Percentiles rank a stretch among this genome's conserved stretches.
Conservation (phyloP, 2,329 filamentous ascomycete species). For the Clarireedia hainanense region DNA sequence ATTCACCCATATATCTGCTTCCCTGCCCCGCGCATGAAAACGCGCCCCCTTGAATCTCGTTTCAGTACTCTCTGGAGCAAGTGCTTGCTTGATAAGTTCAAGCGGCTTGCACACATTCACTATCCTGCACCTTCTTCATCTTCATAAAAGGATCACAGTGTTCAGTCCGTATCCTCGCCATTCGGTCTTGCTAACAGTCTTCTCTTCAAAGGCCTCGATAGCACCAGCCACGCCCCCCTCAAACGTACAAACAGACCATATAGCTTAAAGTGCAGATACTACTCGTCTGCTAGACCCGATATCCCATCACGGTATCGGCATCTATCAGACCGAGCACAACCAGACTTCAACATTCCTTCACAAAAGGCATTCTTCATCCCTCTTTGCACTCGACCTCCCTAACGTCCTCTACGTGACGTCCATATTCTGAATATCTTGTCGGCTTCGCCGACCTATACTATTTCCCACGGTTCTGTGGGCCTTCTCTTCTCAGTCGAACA, state of each 20-base stretch:
- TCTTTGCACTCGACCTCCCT: slow-evolving; percentile 81
- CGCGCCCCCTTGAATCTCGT: too few species aligned
- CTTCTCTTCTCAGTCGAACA: slow-evolving; percentile 94
- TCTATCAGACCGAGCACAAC: slow-evolving; percentile 57
- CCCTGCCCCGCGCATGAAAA: background rate
- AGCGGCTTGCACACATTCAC: background rate
- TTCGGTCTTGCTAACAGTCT: slow-evolving; percentile 8
- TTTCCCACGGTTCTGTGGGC: slow-evolving; percentile 69
- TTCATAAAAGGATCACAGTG: background rate
- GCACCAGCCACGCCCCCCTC: slow-evolving; percentile 41
- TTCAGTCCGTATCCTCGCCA: background rate
- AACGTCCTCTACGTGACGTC: slow-evolving; percentile 69
- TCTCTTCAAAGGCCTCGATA: slow-evolving; percentile 46
- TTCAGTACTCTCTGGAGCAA: too few species aligned
- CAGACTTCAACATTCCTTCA: slow-evolving; percentile 77
- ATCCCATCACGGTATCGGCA: slow-evolving; percentile 77
- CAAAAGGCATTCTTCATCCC: slow-evolving; percentile 74
- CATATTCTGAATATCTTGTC: slow-evolving; percentile 54
- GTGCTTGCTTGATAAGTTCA: background rate
- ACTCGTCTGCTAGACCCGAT: slow-evolving; percentile 79
- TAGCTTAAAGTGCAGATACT: slow-evolving; percentile 42
- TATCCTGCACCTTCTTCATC: background rate
- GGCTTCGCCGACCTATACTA: slow-evolving; percentile 59
- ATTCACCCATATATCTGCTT: background rate
- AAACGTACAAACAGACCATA: slow-evolving; percentile 1